Conservation (phyloP, 108 stramenopile species). For the Halocafeteria seosinensis region DNA sequence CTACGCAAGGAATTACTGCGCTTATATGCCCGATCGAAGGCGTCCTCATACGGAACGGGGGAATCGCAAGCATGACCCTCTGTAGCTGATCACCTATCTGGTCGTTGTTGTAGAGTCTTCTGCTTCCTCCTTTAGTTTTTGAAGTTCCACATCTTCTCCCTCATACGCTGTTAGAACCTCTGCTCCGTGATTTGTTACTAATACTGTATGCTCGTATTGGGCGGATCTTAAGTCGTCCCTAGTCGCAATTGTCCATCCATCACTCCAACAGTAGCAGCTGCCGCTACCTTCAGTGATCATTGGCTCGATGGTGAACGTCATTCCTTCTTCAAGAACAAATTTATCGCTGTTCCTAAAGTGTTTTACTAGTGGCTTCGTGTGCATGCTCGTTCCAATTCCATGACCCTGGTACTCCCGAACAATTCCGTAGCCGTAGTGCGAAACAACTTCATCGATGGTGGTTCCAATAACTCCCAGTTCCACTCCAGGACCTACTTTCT, state of each 20-base stretch:
- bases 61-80: no score
- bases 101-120: no score
- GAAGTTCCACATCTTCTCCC: no score
- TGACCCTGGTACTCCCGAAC: constrained; percentile 80
- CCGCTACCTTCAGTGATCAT: constrained; percentile 87
- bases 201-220: constrained; percentile 93
- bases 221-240: constrained; percentile 67
- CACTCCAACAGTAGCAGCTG: constrained; percentile 67
- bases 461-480: constrained; percentile 33
- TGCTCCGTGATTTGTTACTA: constrained; percentile 68
- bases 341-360: constrained; percentile 73
- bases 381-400: constrained; percentile 78
- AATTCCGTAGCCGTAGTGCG: no score
- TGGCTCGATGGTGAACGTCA: constrained; percentile 99
- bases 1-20: no score
- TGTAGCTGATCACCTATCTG: no score
- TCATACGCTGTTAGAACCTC: constrained; percentile 60
- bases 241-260: constrained; percentile 91
- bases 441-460: constrained; percentile 69
- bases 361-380: constrained; percentile 75
- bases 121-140: no score
- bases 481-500: constrained; percentile 26
- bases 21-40: no score
- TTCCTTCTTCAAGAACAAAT: constrained; percentile 58
- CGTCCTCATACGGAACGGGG: no score